Conservation (phyloP, 768 basidiomycete genomes). For the Lentinus tigrinus region DNA sequence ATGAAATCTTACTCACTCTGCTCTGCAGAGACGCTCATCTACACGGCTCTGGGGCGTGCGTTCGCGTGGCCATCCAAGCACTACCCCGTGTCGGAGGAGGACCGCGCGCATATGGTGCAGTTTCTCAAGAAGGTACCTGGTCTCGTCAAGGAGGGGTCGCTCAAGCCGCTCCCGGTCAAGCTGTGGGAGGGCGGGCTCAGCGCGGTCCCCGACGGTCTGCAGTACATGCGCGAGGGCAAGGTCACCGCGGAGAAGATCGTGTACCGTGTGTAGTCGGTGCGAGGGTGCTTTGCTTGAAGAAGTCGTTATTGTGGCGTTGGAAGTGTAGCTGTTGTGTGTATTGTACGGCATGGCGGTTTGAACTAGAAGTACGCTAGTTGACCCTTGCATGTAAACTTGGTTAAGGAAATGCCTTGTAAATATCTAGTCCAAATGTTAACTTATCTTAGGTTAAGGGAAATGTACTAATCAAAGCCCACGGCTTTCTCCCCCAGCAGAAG, state of each 20-base stretch:
- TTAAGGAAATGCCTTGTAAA: too few species aligned
- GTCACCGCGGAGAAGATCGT: conserved; percentile 27
- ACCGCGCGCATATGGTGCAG: conserved; percentile 12
- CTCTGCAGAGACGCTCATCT: conserved; percentile 10
- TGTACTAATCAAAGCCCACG: too few species aligned
- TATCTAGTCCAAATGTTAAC: too few species aligned
- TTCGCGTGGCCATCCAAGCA: conserved; percentile 1
- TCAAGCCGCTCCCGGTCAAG: conserved; percentile 21
- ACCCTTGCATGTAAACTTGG: too few species aligned
- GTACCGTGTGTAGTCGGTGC: conserved; percentile 14
- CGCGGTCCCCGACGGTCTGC: conserved; percentile 17
- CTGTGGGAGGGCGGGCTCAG: conserved; percentile 21
- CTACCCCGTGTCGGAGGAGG: conserved; percentile 9
- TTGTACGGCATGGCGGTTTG: too few species aligned
- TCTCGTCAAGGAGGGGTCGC: conserved; percentile 13
- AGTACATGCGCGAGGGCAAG: conserved; percentile 27
- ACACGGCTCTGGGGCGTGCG: conserved; percentile 5
- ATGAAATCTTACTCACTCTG: not conserved
- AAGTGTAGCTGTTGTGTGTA: too few species aligned
- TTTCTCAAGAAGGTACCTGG: conserved; percentile 15
- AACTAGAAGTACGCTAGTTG: too few species aligned
- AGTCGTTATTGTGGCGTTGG: too few species aligned
- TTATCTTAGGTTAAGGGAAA: too few species aligned
- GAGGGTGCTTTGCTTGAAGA: too few species aligned
- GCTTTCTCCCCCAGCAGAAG: too few species aligned